Base-by-base conservation (phyloP, 2,329 filamentous ascomycete genomes). In the Fonsecaea monophora region DNA sequence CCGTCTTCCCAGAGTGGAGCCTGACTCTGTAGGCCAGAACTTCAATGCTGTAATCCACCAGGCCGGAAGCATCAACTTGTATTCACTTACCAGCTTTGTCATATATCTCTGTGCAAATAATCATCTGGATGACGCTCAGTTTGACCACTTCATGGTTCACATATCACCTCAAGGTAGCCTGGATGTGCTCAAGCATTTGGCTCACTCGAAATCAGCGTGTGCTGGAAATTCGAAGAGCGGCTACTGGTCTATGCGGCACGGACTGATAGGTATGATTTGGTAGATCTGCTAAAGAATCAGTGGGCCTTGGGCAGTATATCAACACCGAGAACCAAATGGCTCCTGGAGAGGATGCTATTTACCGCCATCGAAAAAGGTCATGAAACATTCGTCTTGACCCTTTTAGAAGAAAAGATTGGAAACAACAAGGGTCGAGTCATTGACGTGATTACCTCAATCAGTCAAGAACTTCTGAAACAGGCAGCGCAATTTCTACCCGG, bases 91-190 rank as follows among this genome's bases (percentile, higher is more conserved):
- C 18, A 48, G 57, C 12, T 60, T n/a, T 50, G 38, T 35, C 18
- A 60, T 60, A 13, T 60, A 50, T 34, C 42, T 60, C 13, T n/a
- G 37, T 30, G 42, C 37, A 18, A 60, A 60, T 12, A 50, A 60
- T 50, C 38, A 32, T 25, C n/a, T 60, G n/a, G 18, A 18, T 13
- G n/a, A 18, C 6, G 8, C 1, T 21, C 9, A 25, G 3, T 18
- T 60, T 34, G 8, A 40, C 3, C 12, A 3, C 37, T 60, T 30
- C 37, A 15, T 60, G 57, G 8, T 1, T 12, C 50, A 10, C 8
- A 3, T 53, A 10, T 53, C 25, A 18, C n/a, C 7, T 38, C n/a
- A 35, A 9, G 7, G 30, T 9, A 35, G 7, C 7, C 12, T 8
- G 25, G 18, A 15, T 35, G 4, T 7, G 32, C 35, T 37, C 55